These are phyloP conservation scores for Hemileccinum impolitum DNA, from an alignment of 768 basidiomycete species.

Conservation along the genomic window DNA sequence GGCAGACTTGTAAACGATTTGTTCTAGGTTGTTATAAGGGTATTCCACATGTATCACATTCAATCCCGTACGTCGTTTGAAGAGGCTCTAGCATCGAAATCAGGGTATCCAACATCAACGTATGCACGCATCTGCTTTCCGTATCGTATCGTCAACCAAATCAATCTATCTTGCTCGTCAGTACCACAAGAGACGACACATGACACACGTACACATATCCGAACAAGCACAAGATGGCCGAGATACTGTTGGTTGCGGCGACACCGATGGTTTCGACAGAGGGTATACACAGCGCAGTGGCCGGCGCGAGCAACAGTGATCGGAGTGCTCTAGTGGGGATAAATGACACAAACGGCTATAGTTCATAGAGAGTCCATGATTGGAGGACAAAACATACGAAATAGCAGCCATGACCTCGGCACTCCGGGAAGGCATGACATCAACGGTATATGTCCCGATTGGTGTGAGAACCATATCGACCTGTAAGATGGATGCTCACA, in stretches of 20 bases:
- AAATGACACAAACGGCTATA: background rate
- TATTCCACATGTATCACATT: background rate
- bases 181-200: background rate
- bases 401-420: constrained; percentile 61
- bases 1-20: no score
- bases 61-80: background rate
- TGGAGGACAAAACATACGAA: constrained; percentile 38
- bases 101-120: constrained; percentile 54
- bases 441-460: constrained; percentile 53
- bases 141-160: constrained; percentile 52
- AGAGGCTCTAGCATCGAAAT: constrained; percentile 4
- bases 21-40: no score
- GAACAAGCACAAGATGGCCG: constrained; percentile 44
- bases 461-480: constrained; percentile 57
- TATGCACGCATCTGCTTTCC: constrained; percentile 56
- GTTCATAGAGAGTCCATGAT: background rate
- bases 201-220: constrained; percentile 50
- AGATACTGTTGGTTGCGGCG: constrained; percentile 42
- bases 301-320: constrained; percentile 17
- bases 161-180: constrained; percentile 35
- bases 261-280: constrained; percentile 53
- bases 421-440: constrained; percentile 56
- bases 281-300: constrained; percentile 28
- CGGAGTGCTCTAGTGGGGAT: constrained; percentile 16
- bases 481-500: constrained; percentile 28